These are phyloP conservation scores for Kwoniella dendrophila DNA, from an alignment of 768 basidiomycete species.

Conservation along the genomic window DNA sequence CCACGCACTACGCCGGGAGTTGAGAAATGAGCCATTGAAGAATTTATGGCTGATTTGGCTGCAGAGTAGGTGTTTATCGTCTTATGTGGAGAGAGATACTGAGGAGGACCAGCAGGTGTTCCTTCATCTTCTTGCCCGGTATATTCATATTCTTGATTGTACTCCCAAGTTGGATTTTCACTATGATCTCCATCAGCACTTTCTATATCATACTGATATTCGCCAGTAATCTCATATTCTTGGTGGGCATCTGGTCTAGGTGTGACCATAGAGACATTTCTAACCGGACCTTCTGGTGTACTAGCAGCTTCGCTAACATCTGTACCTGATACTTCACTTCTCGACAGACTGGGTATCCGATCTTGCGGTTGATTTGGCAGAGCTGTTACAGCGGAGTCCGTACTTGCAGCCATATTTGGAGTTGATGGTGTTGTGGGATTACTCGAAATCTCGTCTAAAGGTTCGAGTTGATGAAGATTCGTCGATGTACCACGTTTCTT, in stretches of 20 bases:
- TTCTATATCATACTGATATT: conserved; percentile 6
- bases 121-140: conserved; percentile 15
- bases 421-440: conserved; percentile 1
- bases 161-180: conserved; percentile 24
- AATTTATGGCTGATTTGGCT: conserved; percentile 1
- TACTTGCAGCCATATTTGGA: conserved; percentile 3
- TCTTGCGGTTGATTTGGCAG: conserved; percentile 25
- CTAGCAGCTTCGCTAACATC: conserved; percentile 36
- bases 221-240: conserved; percentile 25
- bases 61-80: background rate
- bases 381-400: conserved; percentile 6
- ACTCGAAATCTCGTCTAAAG: background rate
- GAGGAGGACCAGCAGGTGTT: background rate
- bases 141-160: conserved; percentile 25
- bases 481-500: conserved; percentile 24
- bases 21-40: conserved; percentile 12
- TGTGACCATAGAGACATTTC: conserved; percentile 21
- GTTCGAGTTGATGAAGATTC: conserved; percentile 5
- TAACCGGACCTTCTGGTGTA: conserved; percentile 45
- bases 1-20: conserved; percentile 31
- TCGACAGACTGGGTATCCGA: conserved; percentile 45
- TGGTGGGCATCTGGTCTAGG: conserved; percentile 18
- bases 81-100: conserved; percentile 28
- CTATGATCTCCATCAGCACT: conserved; percentile 4
- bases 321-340: conserved; percentile 38